Evolutionary conservation across 2,329 filamentous ascomycete genomes (phyloP), one percentile per base, ranked within the genome.

Genomic region (Pezicula carpinea): DNA sequence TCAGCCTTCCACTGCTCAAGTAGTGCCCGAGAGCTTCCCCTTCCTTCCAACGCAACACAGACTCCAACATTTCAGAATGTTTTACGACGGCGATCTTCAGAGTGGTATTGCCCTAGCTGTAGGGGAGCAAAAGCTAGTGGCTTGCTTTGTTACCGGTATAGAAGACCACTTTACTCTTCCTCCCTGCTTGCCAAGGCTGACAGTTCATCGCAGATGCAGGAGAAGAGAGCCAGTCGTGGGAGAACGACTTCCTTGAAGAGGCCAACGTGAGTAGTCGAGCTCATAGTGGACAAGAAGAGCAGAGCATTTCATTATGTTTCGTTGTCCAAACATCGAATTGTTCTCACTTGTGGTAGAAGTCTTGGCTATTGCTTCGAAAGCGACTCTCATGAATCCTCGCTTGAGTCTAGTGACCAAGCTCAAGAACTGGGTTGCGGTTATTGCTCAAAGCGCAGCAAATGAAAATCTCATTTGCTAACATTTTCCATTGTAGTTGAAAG

Each of bases 61-160:
- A 19, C 34, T 47, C 23, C 8, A 15, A 19, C 15, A 19, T 23
- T 46, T 40, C 41, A 63, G 39, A 35, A 91, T 95, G 84, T 96
- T 96, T 68, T 91, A 90, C 64, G 62, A 83, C 50, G 91, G 90
- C 15, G 82, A 81, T 51, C 69, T 96, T 17, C 87, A 95, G 59
- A 84, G 85, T 59, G 91, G 89, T 49, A 95, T 96, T 57, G 75
- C 79, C 26, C 73, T 79, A 17, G 89, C 91, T 11, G 75, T 96
- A 6, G 77, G 80, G 50, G 75, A 91, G 64, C 73, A 80, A 49
- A 95, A 92, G 66, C 75, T 86, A 15, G 87, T 96, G 1, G 78
- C 87, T 23, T 95, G 89, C 69, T 95, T 96, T 66, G 84, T 96
- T 26, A 80, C 82, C 61, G 85, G 88, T 89, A 66, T 55, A 72